Evolutionary conservation across 305 asterid species (phyloP), one percentile per base, ranked within the genome.

Genomic region (Salvia sclarea): DNA sequence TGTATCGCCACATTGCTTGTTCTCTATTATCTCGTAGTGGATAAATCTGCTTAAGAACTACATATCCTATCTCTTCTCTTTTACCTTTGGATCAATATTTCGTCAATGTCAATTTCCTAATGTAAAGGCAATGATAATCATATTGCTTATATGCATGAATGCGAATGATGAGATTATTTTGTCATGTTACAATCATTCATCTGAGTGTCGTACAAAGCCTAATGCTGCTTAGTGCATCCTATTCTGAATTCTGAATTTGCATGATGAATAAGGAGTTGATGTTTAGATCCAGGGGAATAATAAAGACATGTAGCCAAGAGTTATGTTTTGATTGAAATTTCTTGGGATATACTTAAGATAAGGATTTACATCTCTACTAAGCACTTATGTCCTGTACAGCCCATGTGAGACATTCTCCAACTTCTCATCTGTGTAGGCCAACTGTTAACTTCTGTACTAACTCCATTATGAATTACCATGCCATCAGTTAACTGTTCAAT

Each of bases 121-220:
- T 6, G 33, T 1, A 28, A 3, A 28, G 33, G 33, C 33, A 28
- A 28, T 28, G 33, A 28, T 28, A 28, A 28, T 28, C 6, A 6
- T 28, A 28, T 28, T 28, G 41, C 12, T 49, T 61, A n/a, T 41
- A 21, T 31, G 41, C 45, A 44, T 69, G 35, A 12, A 37, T 44
- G 16, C 5, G 43, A 10, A 22, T 64, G 54, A 22, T 22, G 54
- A 67, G 53, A 52, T 55, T 71, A 14, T 49, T 43, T 28, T 28
- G 35, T 33, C 20, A 12, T 72, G 64, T n/a, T 70, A 33, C 61
- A 8, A 43, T 60, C 45, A 31, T 69, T 64, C 45, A 64, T 73
- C 44, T 48, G 49, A 44, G 66, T 54, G 11, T 44, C 16, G 28
- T 61, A 30, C 14, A 10, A 24, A 44, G 20, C 33, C 28, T 30